Evolutionary conservation across 1,139 yeast genomes (phyloP).

Genomic region (Candida tunisiensis): DNA sequence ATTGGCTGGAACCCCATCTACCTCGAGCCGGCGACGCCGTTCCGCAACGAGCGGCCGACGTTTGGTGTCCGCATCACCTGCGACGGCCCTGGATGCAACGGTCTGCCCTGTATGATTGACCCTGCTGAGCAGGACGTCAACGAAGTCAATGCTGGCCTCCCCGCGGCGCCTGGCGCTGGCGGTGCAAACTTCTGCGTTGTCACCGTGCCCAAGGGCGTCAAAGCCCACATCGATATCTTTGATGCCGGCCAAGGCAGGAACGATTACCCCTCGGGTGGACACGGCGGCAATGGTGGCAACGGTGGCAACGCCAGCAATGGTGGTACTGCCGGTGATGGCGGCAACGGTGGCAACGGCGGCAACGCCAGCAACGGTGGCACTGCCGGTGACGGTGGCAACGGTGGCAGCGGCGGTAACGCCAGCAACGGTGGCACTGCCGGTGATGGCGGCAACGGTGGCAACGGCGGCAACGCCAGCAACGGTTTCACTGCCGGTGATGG

Average conservation of each 20-base stretch:
- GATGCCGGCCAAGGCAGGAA: conserved; percentile 11
- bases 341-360: too few species aligned
- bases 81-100: conserved; percentile 49
- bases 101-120: conserved; percentile 65
- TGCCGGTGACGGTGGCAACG: too few species aligned
- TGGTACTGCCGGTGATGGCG: too few species aligned
- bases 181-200: conserved; percentile 72
- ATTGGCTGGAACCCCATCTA: conserved; percentile 87
- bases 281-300: conserved; percentile 2
- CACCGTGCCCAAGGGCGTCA: conserved; percentile 47
- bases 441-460: too few species aligned
- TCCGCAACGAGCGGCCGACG: conserved; percentile 35
- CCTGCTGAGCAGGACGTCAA: conserved; percentile 46
- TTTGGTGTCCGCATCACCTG: conserved; percentile 66
- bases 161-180: conserved; percentile 32
- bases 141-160: conserved; percentile 26
- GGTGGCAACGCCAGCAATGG: too few species aligned
- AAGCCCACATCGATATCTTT: conserved; percentile 63
- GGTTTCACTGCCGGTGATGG: too few species aligned
- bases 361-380: too few species aligned
- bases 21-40: conserved; percentile 38
- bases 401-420: too few species aligned
- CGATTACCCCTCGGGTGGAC: conserved; percentile 2
- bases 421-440: too few species aligned
- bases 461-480: too few species aligned